Base-by-base conservation (phyloP, 164 flowering plant genomes). In the Protea cynaroides region DNA sequence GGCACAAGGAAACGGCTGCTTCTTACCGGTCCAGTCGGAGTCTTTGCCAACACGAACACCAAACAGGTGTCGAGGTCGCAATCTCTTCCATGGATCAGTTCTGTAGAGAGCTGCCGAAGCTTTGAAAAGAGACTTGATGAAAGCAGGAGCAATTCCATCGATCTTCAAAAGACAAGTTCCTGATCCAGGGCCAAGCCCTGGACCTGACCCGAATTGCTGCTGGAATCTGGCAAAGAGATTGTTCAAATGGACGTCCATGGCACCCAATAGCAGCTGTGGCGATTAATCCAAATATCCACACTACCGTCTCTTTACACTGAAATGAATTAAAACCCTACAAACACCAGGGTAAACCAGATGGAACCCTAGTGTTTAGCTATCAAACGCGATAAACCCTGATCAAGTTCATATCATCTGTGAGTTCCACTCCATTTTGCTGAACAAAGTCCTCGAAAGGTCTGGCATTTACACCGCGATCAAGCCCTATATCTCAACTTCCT, bases 141-240 rank as follows among this genome's bases (percentile, higher is more conserved):
- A 78, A 44, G 63, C 73, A 22, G 85, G 79, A 59, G 78, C 9
- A 57, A 83, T 67, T 22, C 85, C 84, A 11, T 81, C 85, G 13
- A 81, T 79, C 51, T 76, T 83, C 73, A 81, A 69, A 19, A 87
- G 82, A 58, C 86, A 83, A 5, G 86, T 73, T 54, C 81, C 83
- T 9, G 92, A 87, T 66, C 85, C 86, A 24, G 86, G 88, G 49
- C 86, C 92, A 1, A 85, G 84, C 4, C 92, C 92, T 0, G 92
- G 85, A 24, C 88, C 92, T 19, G 83, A 71, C 53, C 89, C 93
- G 55, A 87, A 87, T 50, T 85, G 93, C 60, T 81, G 83, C 40
- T 77, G 79, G 70, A 74, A 82, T 70, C 86, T 81, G 19, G 71
- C 75, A 61, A 87, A 87, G 52, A 83, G 61, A 24, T 65, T 76